Conservation (phyloP, 768 basidiomycete genomes). For the Lenzites betulinus region DNA sequence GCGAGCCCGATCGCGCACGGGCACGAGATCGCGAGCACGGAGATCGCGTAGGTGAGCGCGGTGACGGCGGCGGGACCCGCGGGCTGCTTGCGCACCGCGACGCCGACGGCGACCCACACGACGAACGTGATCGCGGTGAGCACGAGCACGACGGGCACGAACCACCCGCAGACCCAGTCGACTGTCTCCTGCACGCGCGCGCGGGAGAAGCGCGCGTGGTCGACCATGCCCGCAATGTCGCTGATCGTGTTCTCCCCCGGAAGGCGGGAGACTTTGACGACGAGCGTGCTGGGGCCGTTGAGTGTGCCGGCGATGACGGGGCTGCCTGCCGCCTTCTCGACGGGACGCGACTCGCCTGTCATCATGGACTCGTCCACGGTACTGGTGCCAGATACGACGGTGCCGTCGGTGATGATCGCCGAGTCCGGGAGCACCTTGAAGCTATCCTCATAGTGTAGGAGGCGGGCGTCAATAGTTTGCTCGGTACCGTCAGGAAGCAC, state of each 20-base stretch:
- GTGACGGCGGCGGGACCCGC: conserved; percentile 31
- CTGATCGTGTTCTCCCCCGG: conserved; percentile 45
- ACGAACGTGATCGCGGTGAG: conserved; percentile 41
- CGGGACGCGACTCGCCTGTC: conserved; percentile 44
- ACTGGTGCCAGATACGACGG: conserved; percentile 36
- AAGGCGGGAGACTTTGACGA: conserved; percentile 38
- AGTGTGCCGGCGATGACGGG: conserved; percentile 42
- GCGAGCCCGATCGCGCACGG: conserved; percentile 49
- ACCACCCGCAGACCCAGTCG: conserved; percentile 48
- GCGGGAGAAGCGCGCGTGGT: conserved; percentile 39
- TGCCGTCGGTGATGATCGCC: conserved; percentile 43
- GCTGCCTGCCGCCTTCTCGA: conserved; percentile 37
- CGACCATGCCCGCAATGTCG: conserved; percentile 39
- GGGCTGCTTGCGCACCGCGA: conserved; percentile 30
- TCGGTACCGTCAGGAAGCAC: conserved; percentile 29
- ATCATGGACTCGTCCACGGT: conserved; percentile 46
- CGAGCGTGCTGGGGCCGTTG: conserved; percentile 37
- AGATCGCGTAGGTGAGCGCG: conserved; percentile 53
- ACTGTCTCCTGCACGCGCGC: conserved; percentile 47
- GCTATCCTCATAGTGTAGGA: conserved; percentile 40
- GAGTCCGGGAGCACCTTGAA: conserved; percentile 39
- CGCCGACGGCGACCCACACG: conserved; percentile 39
- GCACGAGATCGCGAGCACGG: conserved; percentile 53
- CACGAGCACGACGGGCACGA: conserved; percentile 51
- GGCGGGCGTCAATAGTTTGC: conserved; percentile 30